Conservation (phyloP, 352 stramenopile genomes). For the Phytophthora fragariaefolia region DNA sequence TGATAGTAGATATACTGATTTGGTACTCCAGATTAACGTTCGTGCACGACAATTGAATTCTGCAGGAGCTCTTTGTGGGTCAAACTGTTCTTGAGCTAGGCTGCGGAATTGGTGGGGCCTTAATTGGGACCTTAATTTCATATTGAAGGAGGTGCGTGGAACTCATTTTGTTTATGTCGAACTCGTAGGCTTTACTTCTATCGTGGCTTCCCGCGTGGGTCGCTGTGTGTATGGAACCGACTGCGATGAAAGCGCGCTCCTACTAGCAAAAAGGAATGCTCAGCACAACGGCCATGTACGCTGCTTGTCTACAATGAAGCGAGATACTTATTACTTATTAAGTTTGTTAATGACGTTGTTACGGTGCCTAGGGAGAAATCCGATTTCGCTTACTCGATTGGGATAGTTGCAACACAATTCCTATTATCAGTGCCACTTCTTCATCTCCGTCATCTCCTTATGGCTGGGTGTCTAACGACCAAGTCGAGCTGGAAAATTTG, state of each 20-base stretch:
- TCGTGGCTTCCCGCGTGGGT: conserved; percentile 46
- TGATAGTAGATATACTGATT: background rate
- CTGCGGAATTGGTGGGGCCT: conserved; percentile 51
- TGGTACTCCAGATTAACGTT: background rate
- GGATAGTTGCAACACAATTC: background rate
- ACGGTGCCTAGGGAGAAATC: conserved; percentile 28
- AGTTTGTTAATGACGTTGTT: too few species aligned
- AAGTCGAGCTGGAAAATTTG: conserved; percentile 16
- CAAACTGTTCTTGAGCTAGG: conserved; percentile 58
- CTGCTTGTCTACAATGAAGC: background rate
- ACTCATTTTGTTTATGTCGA: background rate
- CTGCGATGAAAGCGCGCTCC: conserved; percentile 42
- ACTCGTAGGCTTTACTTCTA: conserved; percentile 49
- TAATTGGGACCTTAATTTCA: background rate
- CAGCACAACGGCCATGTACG: conserved; percentile 37
- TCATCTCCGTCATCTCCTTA: conserved; percentile 21
- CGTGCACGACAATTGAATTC: background rate
- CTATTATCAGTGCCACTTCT: background rate
- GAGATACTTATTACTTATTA: too few species aligned
- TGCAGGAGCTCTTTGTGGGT: conserved; percentile 37
- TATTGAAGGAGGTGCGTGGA: too few species aligned
- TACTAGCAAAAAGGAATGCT: conserved; percentile 46
- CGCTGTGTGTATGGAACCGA: conserved; percentile 57
- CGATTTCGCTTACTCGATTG: conserved; percentile 28
- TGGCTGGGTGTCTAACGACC: conserved; percentile 35